A percentile compares a stretch with the other conserved stretches of the same genome.
Evolutionary conservation across 202 grass and related monocot species (phyloP).

Genomic region (Carex arenaria): DNA sequence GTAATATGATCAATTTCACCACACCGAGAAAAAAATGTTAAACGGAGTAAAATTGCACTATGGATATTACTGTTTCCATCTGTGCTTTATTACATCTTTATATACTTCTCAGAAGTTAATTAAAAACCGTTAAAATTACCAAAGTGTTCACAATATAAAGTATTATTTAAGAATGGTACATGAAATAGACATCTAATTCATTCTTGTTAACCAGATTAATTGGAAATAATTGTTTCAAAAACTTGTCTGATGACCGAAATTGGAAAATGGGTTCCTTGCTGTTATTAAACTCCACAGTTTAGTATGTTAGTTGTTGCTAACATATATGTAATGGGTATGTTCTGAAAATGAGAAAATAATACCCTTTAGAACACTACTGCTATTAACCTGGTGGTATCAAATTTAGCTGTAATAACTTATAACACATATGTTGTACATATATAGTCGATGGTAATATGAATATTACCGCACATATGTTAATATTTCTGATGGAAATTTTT

Average conservation of each 20-base stretch:
- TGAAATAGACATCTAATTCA: not conserved
- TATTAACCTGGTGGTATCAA: not conserved
- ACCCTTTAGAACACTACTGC: not conserved
- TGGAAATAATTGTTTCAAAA: not conserved
- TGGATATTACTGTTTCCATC: not conserved
- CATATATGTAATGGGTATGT: not conserved
- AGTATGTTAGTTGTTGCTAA: not conserved
- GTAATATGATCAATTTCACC: not conserved
- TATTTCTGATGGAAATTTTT: not conserved
- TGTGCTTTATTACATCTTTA: not conserved
- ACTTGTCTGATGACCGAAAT: not conserved
- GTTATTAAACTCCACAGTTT: not conserved
- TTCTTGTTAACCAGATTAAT: not conserved
- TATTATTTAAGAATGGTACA: not conserved
- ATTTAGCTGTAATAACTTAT: not conserved
- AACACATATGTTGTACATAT: not conserved
- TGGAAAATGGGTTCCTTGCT: not conserved
- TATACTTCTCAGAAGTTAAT: not conserved
- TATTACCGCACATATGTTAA: not conserved
- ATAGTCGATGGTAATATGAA: not conserved
- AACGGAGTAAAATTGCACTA: not conserved
- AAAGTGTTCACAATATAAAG: not conserved
- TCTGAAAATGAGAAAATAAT: not conserved
- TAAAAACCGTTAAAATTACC: not conserved
- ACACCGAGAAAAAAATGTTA: not conserved